Evolutionary conservation across 106 monocot species (phyloP), one percentile per base, ranked within the genome.

Genomic region (Hemerocallis citrina): DNA sequence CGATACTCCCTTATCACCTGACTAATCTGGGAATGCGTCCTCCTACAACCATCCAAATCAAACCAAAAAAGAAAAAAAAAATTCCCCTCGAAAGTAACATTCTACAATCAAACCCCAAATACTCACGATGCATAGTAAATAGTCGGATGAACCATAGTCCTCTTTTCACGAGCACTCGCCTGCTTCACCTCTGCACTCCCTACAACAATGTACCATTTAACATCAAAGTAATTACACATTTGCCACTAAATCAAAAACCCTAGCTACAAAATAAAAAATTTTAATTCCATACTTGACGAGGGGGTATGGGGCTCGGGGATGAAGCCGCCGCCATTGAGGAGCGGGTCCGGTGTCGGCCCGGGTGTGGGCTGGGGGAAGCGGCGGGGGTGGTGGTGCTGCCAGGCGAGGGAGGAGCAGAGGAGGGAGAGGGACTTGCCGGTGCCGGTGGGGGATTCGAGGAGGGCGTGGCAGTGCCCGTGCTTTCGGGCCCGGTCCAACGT

Each of bases 361-460:
- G 22, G 36, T 6, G 14, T 6, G 19, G 29, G 35, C 47, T 14
- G 23, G 36, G 40, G 19, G 43, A 28, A 20, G 6, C 49, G 79
- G 5, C 31, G 70, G 23, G 29, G 51, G 16, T 66, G 74, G 56
- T 75, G 73, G 12, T 57, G 76, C 70, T 92, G 91, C 98, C 98
- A 98, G 10, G 98, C 88, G 45, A 98, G 81, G 59, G 87, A 61
- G 47, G 96, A 82, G 85, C 96, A 98, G 63, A 98, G 91, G 47
- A 98, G 98, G 49, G 98, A 92, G 47, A 98, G 84, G 19, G 92
- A 85, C 69, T 98, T 98, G 9, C 98, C 98, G 35, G 98, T 98
- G 67, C 91, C 98, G 42, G 98, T 92, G 34, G 98, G 98, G 39
- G 98, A 98, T 67, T 98, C 98, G 47, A 98, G 81, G 51, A 98